Evolutionary conservation across 345 rosid genomes (phyloP).

Genomic region (Brassica rapa): DNA sequence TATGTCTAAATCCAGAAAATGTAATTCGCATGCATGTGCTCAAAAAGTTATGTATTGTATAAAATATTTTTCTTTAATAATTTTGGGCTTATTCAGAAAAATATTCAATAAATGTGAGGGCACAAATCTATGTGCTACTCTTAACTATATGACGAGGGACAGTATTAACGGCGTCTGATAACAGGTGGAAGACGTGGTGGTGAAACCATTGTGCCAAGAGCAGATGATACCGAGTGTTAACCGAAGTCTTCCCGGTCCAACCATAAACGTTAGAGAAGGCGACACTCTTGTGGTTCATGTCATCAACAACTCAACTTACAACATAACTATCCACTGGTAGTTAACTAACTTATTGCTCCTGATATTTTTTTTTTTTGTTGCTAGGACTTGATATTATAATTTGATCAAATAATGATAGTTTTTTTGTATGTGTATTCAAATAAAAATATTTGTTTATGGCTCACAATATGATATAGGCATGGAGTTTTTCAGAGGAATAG

Average conservation of each 20-base stretch:
- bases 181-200: slow-evolving; percentile 52
- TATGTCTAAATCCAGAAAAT: no score
- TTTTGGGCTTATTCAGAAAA: not conserved
- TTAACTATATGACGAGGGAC: no score
- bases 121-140: not conserved
- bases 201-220: slow-evolving; percentile 52
- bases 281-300: slow-evolving; percentile 75
- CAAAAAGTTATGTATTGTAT: not conserved
- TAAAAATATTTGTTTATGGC: not conserved
- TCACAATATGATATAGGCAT: slow-evolving; percentile 39
- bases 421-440: not conserved
- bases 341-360: slow-evolving; percentile 8
- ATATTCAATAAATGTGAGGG: not conserved
- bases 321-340: slow-evolving; percentile 81
- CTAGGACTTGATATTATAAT: no score
- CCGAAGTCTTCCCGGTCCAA: slow-evolving; percentile 75
- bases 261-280: slow-evolving; percentile 62
- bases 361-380: no score
- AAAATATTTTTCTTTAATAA: not conserved
- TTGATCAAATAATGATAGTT: not conserved
- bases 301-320: slow-evolving; percentile 69
- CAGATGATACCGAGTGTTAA: slow-evolving; percentile 67
- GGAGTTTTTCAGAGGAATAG: slow-evolving; percentile 43
- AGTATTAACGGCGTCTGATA: not conserved
- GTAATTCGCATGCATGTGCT: no score